Percentiles rank a stretch among this genome's conserved stretches.
phyloP scores from a whole-genome alignment of 1,284 basidiomycete species.

The Mycena citricolor region DNA sequence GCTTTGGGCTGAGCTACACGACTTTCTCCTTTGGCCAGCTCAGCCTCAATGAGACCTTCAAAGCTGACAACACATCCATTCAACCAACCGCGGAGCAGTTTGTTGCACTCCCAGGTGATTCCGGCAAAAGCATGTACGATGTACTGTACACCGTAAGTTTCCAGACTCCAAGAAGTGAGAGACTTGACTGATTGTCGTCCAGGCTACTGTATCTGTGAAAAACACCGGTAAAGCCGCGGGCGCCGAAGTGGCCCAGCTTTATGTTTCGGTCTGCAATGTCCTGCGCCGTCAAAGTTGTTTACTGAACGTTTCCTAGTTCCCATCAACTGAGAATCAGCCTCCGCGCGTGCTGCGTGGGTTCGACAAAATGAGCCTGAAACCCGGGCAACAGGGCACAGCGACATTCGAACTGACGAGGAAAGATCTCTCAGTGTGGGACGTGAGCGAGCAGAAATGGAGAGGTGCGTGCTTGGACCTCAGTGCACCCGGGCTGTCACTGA shows the following conservation, averaged over 20 bases:
- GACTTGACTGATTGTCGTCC: neutral
- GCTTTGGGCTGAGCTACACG: conserved; percentile 12
- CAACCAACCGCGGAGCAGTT: conserved; percentile 15
- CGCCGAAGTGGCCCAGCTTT: conserved; percentile 15
- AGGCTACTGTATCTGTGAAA: conserved; percentile 8
- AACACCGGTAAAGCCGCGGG: conserved; percentile 7
- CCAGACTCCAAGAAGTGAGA: too few species aligned
- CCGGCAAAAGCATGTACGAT: conserved; percentile 12
- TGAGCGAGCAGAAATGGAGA: conserved; percentile 44
- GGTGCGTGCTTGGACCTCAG: conserved; percentile 15
- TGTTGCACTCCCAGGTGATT: neutral
- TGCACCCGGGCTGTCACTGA: too few species aligned
- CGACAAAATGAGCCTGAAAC: conserved; percentile 13
- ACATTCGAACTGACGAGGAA: conserved; percentile 14
- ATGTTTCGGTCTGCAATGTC: conserved; percentile 5
- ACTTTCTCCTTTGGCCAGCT: conserved; percentile 10
- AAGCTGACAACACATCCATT: conserved; percentile 9
- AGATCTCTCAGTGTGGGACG: conserved; percentile 33
- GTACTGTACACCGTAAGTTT: conserved; percentile 13
- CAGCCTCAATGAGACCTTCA: conserved; percentile 5
- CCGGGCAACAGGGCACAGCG: conserved; percentile 2
- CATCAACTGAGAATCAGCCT: conserved; percentile 8
- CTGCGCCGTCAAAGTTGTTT: too few species aligned
- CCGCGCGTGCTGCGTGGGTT: conserved; percentile 13
- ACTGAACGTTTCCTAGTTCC: conserved; percentile 9